Evolutionary conservation across 805 yeast species (phyloP).

Genomic region (Saccharomyces eubayanus): DNA sequence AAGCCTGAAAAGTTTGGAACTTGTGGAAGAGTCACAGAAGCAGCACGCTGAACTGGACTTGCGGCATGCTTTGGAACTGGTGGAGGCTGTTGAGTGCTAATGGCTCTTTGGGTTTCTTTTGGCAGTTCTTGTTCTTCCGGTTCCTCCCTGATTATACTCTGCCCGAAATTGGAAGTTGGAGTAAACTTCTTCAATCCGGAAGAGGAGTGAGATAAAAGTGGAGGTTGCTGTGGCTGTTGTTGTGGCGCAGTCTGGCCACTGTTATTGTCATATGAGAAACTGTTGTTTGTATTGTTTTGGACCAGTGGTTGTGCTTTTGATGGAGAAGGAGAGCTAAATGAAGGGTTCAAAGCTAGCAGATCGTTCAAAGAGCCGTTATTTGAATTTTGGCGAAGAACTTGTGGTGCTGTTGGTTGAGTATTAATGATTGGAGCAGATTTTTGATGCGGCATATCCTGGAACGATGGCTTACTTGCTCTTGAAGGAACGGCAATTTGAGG

Average conservation of each 20-base stretch:
- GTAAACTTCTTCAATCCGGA: conserved; percentile 44
- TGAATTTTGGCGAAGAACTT: conserved; percentile 13
- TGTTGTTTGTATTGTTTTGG: conserved; percentile 7
- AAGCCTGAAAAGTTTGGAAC: conserved; percentile 29
- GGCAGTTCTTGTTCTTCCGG: conserved; percentile 26
- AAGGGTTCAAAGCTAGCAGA: conserved; percentile 49
- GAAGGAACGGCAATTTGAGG: conserved; percentile 31
- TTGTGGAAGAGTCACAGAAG: conserved; percentile 28
- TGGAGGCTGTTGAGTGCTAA: conserved; percentile 11
- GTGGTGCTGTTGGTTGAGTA: conserved; percentile 8
- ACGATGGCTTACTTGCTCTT: conserved; percentile 33
- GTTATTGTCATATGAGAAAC: conserved; percentile 1
- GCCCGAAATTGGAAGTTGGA: conserved; percentile 85
- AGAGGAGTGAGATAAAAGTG: conserved; percentile 22
- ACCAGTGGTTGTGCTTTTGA: conserved; percentile 6
- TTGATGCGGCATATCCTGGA: conserved; percentile 9
- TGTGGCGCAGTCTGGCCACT: neutral
- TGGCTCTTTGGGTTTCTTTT: conserved; percentile 11
- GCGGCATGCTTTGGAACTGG: conserved; percentile 37
- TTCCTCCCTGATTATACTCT: conserved; percentile 42
- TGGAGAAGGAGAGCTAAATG: conserved; percentile 38
- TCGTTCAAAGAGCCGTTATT: conserved; percentile 54
- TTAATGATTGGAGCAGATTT: neutral
- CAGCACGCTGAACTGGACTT: conserved; percentile 36
- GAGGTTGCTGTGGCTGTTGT: conserved; percentile 3